Evolutionary conservation across 441 rosid genomes (phyloP).

Genomic region (Brassica balearica): DNA sequence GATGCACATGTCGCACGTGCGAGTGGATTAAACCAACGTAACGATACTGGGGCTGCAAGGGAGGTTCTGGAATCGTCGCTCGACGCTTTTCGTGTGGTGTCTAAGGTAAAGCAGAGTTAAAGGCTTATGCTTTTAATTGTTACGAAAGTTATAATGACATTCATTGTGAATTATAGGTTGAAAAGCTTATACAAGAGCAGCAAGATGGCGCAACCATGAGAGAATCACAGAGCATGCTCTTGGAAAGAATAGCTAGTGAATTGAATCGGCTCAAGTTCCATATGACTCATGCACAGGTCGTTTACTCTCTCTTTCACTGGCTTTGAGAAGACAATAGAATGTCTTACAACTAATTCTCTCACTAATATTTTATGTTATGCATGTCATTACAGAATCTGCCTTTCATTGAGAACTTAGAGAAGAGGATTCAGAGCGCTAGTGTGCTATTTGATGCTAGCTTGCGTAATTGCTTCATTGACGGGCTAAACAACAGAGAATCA

Average conservation of each 20-base stretch:
- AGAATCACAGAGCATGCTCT: slow-evolving; percentile 94
- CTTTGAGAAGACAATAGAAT: not conserved
- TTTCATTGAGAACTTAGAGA: not conserved
- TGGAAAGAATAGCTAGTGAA: slow-evolving; percentile 97
- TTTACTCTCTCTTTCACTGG: slow-evolving; percentile 17
- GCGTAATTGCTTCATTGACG: not conserved
- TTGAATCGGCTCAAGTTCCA: slow-evolving; percentile 96
- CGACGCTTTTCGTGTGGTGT: slow-evolving; percentile 89
- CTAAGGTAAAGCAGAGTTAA: slow-evolving; percentile 59
- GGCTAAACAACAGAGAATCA: not conserved
- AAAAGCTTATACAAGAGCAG: slow-evolving; percentile 84
- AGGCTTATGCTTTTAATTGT: not conserved
- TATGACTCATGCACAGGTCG: slow-evolving; percentile 91
- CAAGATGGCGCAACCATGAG: slow-evolving; percentile 81
- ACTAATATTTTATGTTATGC: no score
- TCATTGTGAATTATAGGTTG: slow-evolving; percentile 53
- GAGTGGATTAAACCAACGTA: slow-evolving; percentile 82
- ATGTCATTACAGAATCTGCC: no score
- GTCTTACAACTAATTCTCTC: not conserved
- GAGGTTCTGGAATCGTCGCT: slow-evolving; percentile 83
- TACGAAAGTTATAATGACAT: not conserved
- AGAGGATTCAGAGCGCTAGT: not conserved
- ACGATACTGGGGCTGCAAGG: slow-evolving; percentile 83
- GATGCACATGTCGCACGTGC: slow-evolving; percentile 65
- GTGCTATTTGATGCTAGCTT: not conserved